Evolutionary conservation across 2,329 filamentous ascomycete species (phyloP).

Genomic region (Periconia digitata): DNA sequence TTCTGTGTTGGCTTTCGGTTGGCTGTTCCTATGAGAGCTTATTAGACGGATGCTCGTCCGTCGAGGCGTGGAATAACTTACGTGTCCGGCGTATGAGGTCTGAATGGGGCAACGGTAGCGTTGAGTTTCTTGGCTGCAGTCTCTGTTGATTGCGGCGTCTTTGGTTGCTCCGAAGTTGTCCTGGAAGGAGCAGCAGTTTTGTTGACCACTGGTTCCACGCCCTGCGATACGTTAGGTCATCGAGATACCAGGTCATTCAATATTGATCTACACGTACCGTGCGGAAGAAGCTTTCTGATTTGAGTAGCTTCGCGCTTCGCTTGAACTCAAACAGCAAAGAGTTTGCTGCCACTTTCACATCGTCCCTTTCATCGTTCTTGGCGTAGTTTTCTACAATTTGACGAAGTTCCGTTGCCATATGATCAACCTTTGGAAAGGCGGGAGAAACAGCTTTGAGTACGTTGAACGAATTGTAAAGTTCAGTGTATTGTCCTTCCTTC

Average conservation of each 20-base stretch:
- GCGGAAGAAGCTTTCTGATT: slow-evolving; percentile 74
- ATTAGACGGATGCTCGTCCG: slow-evolving; percentile 1
- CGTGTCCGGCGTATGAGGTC: slow-evolving; percentile 47
- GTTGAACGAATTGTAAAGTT: slow-evolving; percentile 93
- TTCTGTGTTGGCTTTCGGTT: slow-evolving; percentile 18
- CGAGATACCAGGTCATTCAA: slow-evolving; percentile 1
- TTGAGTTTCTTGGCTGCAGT: slow-evolving; percentile 46
- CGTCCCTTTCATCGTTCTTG: slow-evolving; percentile 64
- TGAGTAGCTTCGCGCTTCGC: slow-evolving; percentile 67
- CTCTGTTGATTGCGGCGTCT: slow-evolving; percentile 46
- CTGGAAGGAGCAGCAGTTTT: slow-evolving; percentile 14
- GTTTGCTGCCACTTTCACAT: slow-evolving; percentile 72
- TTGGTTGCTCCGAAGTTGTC: slow-evolving; percentile 38
- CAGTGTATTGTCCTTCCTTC: slow-evolving; percentile 87
- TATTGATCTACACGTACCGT: slow-evolving; percentile 47
- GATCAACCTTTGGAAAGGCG: slow-evolving; percentile 85
- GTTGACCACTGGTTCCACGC: slow-evolving; percentile 16
- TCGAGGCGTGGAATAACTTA: slow-evolving; percentile 18
- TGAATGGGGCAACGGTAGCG: slow-evolving; percentile 66
- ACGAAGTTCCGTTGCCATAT: slow-evolving; percentile 73
- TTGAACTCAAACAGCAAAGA: slow-evolving; percentile 71
- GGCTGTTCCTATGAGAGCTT: slow-evolving; percentile 1
- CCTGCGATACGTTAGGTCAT: slow-evolving; percentile 18
- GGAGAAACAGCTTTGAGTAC: slow-evolving; percentile 79
- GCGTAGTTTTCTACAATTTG: slow-evolving; percentile 64